Evolutionary conservation across 495 filamentous ascomycete genomes (phyloP).

Genomic region (Annulohypoxylon bovei): DNA sequence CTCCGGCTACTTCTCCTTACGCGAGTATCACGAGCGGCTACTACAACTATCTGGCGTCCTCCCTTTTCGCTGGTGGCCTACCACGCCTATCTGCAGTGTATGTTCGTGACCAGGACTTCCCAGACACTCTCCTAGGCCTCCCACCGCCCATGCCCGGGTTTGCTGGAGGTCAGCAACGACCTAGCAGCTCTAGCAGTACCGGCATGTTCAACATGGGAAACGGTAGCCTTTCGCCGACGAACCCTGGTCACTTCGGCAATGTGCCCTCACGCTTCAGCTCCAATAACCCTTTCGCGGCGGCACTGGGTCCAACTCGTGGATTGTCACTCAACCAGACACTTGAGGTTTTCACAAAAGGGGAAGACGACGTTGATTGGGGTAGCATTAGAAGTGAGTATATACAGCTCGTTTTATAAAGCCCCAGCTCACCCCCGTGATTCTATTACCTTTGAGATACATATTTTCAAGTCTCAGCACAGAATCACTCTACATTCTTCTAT

Average conservation of each 20-base stretch:
- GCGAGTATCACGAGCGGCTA: conserved; percentile 72
- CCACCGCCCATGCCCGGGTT: conserved; percentile 67
- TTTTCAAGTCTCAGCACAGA: not conserved
- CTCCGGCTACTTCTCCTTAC: conserved; percentile 62
- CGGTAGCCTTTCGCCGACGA: conserved; percentile 38
- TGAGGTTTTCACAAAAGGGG: conserved; percentile 85
- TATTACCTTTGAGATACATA: not conserved
- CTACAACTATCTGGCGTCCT: conserved; percentile 86
- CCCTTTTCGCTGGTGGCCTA: conserved; percentile 77
- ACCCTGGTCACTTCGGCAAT: conserved; percentile 32
- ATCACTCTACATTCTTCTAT: not conserved
- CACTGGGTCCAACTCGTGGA: conserved; percentile 43
- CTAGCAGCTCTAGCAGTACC: conserved; percentile 50
- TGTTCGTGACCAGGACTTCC: conserved; percentile 83
- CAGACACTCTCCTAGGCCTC: conserved; percentile 73
- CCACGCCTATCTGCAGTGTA: conserved; percentile 79
- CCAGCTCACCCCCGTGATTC: not conserved
- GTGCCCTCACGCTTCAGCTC: conserved; percentile 53
- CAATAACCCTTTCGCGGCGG: conserved; percentile 63
- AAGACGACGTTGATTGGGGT: conserved; percentile 87
- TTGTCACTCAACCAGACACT: conserved; percentile 68
- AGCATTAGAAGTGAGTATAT: conserved; percentile 57
- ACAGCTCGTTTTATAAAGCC: not conserved
- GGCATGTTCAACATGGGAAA: conserved; percentile 36
- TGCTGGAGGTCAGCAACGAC: conserved; percentile 51